A percentile compares a stretch with the other conserved stretches of the same genome.
phyloP scores from a whole-genome alignment of 768 basidiomycete species.

The Pleurotus ostreatus region DNA sequence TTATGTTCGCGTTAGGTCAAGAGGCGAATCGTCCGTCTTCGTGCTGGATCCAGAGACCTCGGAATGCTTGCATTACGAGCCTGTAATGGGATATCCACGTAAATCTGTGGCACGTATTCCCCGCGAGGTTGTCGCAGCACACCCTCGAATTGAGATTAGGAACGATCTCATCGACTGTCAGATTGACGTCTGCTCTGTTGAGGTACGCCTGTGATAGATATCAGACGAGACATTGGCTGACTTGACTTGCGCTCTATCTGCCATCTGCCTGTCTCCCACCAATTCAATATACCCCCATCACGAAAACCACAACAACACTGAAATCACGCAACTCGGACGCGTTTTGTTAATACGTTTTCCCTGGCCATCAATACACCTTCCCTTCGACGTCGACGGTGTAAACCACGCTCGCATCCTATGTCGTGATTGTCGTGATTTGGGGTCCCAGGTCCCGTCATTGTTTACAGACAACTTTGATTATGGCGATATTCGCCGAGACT shows the following conservation, averaged over 20 bases:
- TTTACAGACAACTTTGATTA: conserved; percentile 99
- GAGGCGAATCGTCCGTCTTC: conserved; percentile 73
- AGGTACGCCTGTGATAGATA: conserved; percentile 43
- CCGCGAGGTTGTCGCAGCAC: conserved; percentile 67
- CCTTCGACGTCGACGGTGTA: no score
- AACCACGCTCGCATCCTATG: no score
- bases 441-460: conserved; percentile 77
- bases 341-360: no score
- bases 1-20: conserved; percentile 40
- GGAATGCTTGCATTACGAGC: conserved; percentile 84
- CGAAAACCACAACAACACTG: no score
- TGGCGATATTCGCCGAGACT: conserved; percentile 85
- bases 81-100: conserved; percentile 65
- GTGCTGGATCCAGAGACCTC: conserved; percentile 72
- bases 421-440: not conserved
- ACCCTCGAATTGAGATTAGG: conserved; percentile 81
- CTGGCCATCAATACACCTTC: no score
- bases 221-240: not conserved
- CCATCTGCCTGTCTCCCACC: no score
- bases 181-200: conserved; percentile 92
- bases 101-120: conserved; percentile 63
- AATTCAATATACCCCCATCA: no score
- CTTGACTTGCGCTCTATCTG: not conserved
- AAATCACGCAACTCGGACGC: no score
- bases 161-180: conserved; percentile 86